Evolutionary conservation across 768 basidiomycete genomes (phyloP), one percentile per base, ranked within the genome.

Genomic region (button mushroom (Agaricus bisporus)): DNA sequence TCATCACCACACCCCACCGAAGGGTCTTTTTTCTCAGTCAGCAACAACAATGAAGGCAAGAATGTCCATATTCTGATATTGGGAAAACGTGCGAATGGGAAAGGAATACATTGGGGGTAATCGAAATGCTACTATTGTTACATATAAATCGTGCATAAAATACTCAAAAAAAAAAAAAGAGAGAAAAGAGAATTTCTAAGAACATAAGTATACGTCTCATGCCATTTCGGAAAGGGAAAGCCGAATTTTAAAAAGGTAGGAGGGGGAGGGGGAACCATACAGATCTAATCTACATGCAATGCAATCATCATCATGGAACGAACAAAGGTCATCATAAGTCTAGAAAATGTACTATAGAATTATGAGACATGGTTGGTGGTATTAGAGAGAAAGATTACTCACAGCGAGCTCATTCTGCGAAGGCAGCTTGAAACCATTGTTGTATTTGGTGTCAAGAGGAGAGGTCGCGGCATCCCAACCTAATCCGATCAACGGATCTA

Each of bases 351-450:
- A 65, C 66, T 65, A 41, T 35, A 50, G 26, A 18, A 35, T 48
- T 38, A 41, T 59, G 38, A 54, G 52, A 15, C 32, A n/a, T 39
- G 48, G 5, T 47, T 41, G 32, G 28, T 44, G 43, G 14, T 10
- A 41, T 29, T 22, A 47, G 55, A 48, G 54, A 8, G 54, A 29
- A 32, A 20, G 15, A 36, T 50, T 50, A 60, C 68, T 62, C 60
- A 68, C 66, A 48, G 63, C 56, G 54, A 62, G 68, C 56, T 67
- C 63, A 63, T 62, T 56, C 43, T 57, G 62, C 26, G 64, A 50
- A n/a, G 64, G 61, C 28, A 67, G 47, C 57, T 70, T 72, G 55
- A 68, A 69, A 17, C 61, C 59, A 35, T 63, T 62, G 32, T 32
- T 32, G 54, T 62, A 64, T 60, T 67, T 70, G 22, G 63, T 50